A percentile compares a stretch with the other conserved stretches of the same genome.
Evolutionary conservation across 1,284 basidiomycete species (phyloP).

Genomic region (Moesziomyces parantarcticus): DNA sequence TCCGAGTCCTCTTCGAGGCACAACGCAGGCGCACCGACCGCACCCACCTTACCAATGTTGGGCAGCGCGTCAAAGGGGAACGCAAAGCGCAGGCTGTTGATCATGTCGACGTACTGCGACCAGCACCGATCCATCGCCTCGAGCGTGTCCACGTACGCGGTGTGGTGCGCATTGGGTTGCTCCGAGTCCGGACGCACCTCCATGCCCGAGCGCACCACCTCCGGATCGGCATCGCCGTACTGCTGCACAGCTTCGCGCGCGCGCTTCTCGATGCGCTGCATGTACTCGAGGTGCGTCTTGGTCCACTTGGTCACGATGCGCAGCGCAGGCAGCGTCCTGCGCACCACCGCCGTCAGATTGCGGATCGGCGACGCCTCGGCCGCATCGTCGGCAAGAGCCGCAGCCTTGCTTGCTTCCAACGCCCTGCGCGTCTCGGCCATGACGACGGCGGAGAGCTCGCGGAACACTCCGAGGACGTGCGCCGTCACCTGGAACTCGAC

Average conservation of each 20-base stretch:
- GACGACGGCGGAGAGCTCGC: slow-evolving; percentile 77
- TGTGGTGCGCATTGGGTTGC: slow-evolving; percentile 18
- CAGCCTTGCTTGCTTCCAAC: slow-evolving; percentile 71
- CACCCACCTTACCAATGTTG: slow-evolving; percentile 66
- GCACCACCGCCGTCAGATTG: slow-evolving; percentile 83
- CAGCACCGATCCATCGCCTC: slow-evolving; percentile 74
- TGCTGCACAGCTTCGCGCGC: slow-evolving; percentile 40
- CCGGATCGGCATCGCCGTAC: slow-evolving; percentile 20
- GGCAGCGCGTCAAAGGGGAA: slow-evolving; percentile 81
- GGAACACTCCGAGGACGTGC: slow-evolving; percentile 80
- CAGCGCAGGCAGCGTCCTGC: slow-evolving; percentile 85
- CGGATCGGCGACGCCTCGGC: slow-evolving; percentile 71
- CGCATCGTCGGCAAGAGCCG: slow-evolving; percentile 3
- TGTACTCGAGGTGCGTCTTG: slow-evolving; percentile 79
- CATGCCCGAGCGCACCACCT: slow-evolving; percentile 30
- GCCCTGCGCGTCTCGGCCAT: slow-evolving; percentile 70
- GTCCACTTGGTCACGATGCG: slow-evolving; percentile 92
- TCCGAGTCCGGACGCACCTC: slow-evolving; percentile 32
- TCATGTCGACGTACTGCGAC: slow-evolving; percentile 77
- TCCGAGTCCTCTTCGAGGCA: slow-evolving; percentile 93
- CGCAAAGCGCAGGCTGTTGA: slow-evolving; percentile 74
- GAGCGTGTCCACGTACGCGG: slow-evolving; percentile 63
- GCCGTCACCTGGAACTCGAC: slow-evolving; percentile 76
- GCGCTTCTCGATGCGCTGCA: slow-evolving; percentile 68
- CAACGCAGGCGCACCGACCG: slow-evolving; percentile 63